Evolutionary conservation across 2,329 filamentous ascomycete genomes (phyloP).

Genomic region (Orbilia brochopaga): DNA sequence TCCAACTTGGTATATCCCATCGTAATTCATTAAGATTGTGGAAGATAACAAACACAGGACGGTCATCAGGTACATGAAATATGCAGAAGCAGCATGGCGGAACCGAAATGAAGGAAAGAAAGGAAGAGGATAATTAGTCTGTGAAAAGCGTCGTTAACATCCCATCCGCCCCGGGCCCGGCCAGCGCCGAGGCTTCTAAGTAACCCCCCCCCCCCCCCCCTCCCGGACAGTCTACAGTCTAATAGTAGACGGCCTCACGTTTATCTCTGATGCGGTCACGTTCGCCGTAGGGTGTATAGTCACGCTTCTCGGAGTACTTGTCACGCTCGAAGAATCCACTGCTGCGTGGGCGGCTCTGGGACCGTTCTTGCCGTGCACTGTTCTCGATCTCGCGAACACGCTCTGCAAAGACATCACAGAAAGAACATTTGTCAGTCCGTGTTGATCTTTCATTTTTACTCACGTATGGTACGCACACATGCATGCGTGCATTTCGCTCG

Average conservation of each 20-base stretch:
- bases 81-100: neutral
- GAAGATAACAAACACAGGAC: neutral
- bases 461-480: no score
- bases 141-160: constrained; percentile 5
- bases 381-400: constrained; percentile 49
- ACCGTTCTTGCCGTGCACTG: constrained; percentile 33
- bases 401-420: constrained; percentile 23
- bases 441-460: neutral
- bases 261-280: constrained; percentile 47
- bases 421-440: constrained; percentile 24
- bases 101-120: constrained; percentile 2
- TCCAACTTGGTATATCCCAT: constrained; percentile 49
- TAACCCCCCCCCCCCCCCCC: no score
- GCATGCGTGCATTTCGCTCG: neutral
- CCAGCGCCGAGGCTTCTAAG: neutral
- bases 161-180: neutral
- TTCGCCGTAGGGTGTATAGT: constrained; percentile 48
- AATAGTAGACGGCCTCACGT: constrained; percentile 50
- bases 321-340: constrained; percentile 50
- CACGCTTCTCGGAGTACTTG: constrained; percentile 41
- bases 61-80: constrained; percentile 31
- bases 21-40: constrained; percentile 40
- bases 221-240: constrained; percentile 1
- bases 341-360: constrained; percentile 42
- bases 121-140: constrained; percentile 26